A percentile compares a stretch with the other conserved stretches of the same genome.
These are phyloP conservation scores for Ophiostoma fasciatum DNA, from an alignment of 2,329 filamentous ascomycete genomes.

Conservation along the genomic window DNA sequence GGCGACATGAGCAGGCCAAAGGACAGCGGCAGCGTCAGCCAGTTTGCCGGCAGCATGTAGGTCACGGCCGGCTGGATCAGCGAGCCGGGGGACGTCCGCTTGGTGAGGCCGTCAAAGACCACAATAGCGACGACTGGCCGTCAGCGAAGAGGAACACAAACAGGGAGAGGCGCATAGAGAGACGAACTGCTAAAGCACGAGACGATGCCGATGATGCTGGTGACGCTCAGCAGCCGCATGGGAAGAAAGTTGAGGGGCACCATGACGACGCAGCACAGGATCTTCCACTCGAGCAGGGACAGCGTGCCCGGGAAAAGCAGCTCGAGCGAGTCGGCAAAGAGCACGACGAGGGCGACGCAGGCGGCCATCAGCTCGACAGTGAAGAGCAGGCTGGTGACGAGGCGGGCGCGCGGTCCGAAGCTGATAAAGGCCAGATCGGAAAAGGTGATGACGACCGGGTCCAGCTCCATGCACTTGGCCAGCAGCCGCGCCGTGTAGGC, in stretches of 20 bases:
- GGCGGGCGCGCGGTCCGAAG: conserved; percentile 67
- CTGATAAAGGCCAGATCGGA: conserved; percentile 86
- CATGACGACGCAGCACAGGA: conserved; percentile 64
- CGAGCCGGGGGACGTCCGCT: conserved; percentile 65
- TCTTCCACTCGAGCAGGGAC: conserved; percentile 63
- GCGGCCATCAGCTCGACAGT: conserved; percentile 75
- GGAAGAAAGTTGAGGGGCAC: conserved; percentile 76
- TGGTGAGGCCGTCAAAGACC: conserved; percentile 73
- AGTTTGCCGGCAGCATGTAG: conserved; percentile 71
- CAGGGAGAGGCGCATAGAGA: background rate
- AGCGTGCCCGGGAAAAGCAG: conserved; percentile 57
- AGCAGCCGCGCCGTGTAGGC: conserved; percentile 75
- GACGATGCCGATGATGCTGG: conserved; percentile 83
- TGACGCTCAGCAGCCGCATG: conserved; percentile 71
- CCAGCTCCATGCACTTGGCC: conserved; percentile 76
- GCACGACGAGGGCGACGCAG: conserved; percentile 75
- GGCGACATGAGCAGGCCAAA: conserved; percentile 80
- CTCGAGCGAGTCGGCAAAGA: conserved; percentile 85
- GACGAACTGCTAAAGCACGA: conserved; percentile 73
- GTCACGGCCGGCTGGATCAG: conserved; percentile 67
- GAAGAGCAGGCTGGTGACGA: conserved; percentile 75
- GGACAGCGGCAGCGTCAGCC: conserved; percentile 73
- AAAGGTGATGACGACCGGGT: conserved; percentile 78
- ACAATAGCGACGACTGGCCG: conserved; percentile 66
- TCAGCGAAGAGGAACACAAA: background rate